Conservation (phyloP, 352 stramenopile genomes). For the Pythium monospermum region DNA sequence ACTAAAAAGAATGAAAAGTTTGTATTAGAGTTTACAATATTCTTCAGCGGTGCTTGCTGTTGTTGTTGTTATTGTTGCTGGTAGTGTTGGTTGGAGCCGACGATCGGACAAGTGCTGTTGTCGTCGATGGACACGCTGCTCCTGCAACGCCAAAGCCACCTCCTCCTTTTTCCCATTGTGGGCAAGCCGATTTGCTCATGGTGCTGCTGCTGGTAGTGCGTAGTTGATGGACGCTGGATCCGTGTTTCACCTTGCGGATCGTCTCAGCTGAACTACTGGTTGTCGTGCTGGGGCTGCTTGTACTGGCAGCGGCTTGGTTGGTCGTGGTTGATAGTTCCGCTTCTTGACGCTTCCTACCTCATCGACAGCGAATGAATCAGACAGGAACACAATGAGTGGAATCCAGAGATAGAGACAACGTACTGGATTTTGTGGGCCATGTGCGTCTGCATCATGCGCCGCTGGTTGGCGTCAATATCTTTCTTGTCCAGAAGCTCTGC, state of each 20-base stretch:
- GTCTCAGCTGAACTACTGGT: slow-evolving; percentile 36
- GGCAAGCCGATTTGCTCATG: slow-evolving; percentile 4
- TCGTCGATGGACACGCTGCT: slow-evolving; percentile 23
- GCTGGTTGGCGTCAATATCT: slow-evolving; percentile 62
- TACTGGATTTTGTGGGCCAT: slow-evolving; percentile 71
- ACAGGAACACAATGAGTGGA: background rate
- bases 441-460: slow-evolving; percentile 77
- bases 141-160: slow-evolving; percentile 35
- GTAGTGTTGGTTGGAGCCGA: background rate
- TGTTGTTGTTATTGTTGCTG: slow-evolving; percentile 24
- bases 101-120: slow-evolving; percentile 27
- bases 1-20: too few relatives aligned
- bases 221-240: slow-evolving; percentile 37
- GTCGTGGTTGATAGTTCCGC: slow-evolving; percentile 1
- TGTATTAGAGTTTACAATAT: too few relatives aligned
- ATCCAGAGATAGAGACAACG: background rate
- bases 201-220: slow-evolving; percentile 32
- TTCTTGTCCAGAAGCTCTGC: slow-evolving; percentile 68
- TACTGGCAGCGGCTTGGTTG: slow-evolving; percentile 5
- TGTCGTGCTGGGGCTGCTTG: background rate
- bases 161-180: slow-evolving; percentile 20
- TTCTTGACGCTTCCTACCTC: slow-evolving; percentile 40
- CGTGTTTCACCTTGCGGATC: slow-evolving; percentile 39
- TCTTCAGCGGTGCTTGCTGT: slow-evolving; percentile 15
- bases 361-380: background rate